Evolutionary conservation across 768 basidiomycete species (phyloP).

Genomic region (Cystobasidium ongulense): DNA sequence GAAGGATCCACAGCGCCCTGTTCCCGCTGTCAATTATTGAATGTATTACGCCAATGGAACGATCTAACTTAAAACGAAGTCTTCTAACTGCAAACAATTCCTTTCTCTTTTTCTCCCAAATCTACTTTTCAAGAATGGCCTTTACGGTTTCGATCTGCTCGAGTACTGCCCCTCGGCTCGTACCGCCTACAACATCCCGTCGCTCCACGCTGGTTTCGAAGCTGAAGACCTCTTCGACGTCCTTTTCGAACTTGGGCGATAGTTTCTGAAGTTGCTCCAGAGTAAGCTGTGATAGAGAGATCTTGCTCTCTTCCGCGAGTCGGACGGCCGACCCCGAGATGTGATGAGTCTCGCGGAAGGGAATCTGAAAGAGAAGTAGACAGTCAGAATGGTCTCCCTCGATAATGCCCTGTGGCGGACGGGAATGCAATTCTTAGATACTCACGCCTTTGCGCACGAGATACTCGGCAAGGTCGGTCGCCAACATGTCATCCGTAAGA

Average conservation of each 20-base stretch:
- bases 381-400: too few relatives aligned
- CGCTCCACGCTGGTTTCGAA: conserved; percentile 94
- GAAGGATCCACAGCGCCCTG: too few relatives aligned
- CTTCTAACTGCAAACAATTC: neutral
- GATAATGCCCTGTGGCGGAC: too few relatives aligned
- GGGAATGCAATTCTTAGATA: too few relatives aligned
- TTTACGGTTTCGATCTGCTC: conserved; percentile 58
- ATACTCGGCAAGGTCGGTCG: conserved; percentile 97
- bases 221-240: conserved; percentile 77
- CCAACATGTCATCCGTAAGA: conserved; percentile 93
- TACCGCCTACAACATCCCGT: conserved; percentile 81
- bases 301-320: conserved; percentile 71
- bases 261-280: conserved; percentile 70
- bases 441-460: conserved; percentile 94
- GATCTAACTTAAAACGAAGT: neutral
- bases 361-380: conserved; percentile 75
- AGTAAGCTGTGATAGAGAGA: conserved; percentile 71
- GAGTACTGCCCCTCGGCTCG: conserved; percentile 72
- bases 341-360: conserved; percentile 98
- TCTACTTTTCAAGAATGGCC: neutral
- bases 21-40: too few relatives aligned
- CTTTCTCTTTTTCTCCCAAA: neutral
- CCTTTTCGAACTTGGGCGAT: conserved; percentile 67
- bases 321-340: conserved; percentile 94
- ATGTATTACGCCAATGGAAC: too few relatives aligned